phyloP scores from a whole-genome alignment of 164 flowering plant genomes.

The Houttuynia cordata region DNA sequence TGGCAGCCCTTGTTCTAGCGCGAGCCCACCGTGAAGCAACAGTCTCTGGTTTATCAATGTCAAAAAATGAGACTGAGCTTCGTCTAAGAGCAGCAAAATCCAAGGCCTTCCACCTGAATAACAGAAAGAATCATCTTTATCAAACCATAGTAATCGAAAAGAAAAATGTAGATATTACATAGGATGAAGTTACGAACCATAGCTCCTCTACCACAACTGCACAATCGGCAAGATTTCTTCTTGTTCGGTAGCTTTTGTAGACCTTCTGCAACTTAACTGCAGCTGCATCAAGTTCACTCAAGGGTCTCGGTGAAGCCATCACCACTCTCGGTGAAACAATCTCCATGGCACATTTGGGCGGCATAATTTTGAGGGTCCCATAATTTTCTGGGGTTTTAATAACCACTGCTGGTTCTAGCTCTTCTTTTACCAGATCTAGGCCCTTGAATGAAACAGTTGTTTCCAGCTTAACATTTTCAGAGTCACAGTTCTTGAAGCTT shows the following conservation, averaged over 20 bases:
- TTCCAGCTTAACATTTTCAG: constrained; percentile 11
- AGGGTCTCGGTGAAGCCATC: constrained; percentile 20
- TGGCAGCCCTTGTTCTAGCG: constrained; percentile 44
- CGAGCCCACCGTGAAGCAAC: constrained; percentile 50
- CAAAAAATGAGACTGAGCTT: constrained; percentile 44
- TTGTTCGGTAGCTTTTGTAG: constrained; percentile 61
- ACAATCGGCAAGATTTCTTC: constrained; percentile 70
- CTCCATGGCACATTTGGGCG: constrained; percentile 5
- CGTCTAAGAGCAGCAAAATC: constrained; percentile 41
- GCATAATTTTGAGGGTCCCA: background rate
- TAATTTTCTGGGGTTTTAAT: constrained; percentile 5
- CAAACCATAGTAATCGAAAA: background rate
- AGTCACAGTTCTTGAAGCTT: constrained; percentile 27
- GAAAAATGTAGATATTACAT: background rate
- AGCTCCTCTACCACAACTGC: constrained; percentile 67
- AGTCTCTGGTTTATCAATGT: constrained; percentile 32
- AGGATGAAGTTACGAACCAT: constrained; percentile 27
- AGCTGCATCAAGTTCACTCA: constrained; percentile 41
- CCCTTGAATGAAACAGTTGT: constrained; percentile 19
- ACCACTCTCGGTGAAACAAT: background rate
- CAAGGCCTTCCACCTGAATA: constrained; percentile 57
- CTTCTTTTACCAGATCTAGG: constrained; percentile 1
- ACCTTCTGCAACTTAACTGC: constrained; percentile 58
- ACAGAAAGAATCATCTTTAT: background rate
- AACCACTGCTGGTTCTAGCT: background rate